Percentiles rank a stretch among this genome's conserved stretches.
phyloP scores from a whole-genome alignment of 2,329 filamentous ascomycete species.

The Fusarium kyushuense region DNA sequence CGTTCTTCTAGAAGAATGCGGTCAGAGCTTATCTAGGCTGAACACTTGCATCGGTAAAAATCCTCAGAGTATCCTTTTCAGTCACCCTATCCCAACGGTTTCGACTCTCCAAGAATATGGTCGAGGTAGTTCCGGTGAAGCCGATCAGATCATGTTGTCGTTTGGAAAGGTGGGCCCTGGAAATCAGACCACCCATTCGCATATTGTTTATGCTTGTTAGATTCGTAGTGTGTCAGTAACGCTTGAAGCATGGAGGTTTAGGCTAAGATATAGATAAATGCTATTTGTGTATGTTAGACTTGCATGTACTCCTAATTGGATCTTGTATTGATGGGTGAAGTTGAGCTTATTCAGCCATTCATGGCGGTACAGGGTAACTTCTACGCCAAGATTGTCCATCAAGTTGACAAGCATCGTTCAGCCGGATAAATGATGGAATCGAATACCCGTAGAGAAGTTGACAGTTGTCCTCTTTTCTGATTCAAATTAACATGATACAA shows the following conservation, averaged over 20 bases:
- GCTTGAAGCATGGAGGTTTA: background rate
- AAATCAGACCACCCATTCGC: constrained; percentile 16
- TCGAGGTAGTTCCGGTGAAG: constrained; percentile 16
- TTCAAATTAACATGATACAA: too few relatives aligned
- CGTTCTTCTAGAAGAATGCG: constrained; percentile 1
- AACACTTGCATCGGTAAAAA: background rate
- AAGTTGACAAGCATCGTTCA: background rate
- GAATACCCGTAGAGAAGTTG: background rate
- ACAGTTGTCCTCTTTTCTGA: background rate
- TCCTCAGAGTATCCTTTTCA: background rate
- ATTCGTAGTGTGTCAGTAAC: background rate
- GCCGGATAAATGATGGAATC: background rate
- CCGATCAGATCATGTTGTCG: constrained; percentile 3
- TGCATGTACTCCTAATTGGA: background rate
- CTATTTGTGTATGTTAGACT: background rate
- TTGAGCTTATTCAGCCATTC: background rate
- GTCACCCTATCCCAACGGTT: constrained; percentile 11
- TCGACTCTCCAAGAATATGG: constrained; percentile 6
- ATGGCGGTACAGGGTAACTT: background rate
- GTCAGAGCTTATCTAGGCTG: background rate
- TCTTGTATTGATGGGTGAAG: background rate
- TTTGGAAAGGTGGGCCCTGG: constrained; percentile 5
- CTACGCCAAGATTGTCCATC: background rate
- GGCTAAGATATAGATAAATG: background rate
- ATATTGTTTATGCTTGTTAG: constrained; percentile 4